Percentiles rank a stretch among this genome's conserved stretches.
phyloP scores from a whole-genome alignment of 2,329 filamentous ascomycete genomes.

The Aspergillus fumigatiaffinis region DNA sequence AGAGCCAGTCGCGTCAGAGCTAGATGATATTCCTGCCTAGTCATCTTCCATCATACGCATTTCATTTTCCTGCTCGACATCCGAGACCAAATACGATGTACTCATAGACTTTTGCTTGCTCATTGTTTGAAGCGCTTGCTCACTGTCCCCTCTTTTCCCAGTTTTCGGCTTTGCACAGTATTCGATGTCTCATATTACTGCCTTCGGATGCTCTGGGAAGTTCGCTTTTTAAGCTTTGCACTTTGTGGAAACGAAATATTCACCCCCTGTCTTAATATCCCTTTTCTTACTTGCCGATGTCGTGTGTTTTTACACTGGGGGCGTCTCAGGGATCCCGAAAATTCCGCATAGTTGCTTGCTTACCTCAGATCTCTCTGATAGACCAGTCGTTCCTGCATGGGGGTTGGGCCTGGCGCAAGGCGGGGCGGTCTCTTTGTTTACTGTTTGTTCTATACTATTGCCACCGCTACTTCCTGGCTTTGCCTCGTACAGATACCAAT shows the following conservation, averaged over 20 bases:
- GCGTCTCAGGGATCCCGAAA: background rate
- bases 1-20: constrained; percentile 21
- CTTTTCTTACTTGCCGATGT: background rate
- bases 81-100: background rate
- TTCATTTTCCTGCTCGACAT: background rate
- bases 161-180: background rate
- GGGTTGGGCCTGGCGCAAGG: background rate
- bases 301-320: background rate
- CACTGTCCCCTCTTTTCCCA: background rate
- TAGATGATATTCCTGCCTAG: background rate
- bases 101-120: background rate
- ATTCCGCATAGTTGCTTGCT: background rate
- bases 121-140: background rate
- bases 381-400: background rate
- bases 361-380: background rate
- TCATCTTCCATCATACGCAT: background rate
- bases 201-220: background rate
- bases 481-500: background rate
- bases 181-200: background rate
- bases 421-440: background rate
- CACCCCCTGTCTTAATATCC: background rate
- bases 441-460: background rate
- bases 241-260: background rate
- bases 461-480: background rate
- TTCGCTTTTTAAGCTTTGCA: background rate